Percentiles rank a stretch among this genome's conserved stretches.
These are phyloP conservation scores for Craspedostauros australis DNA, from an alignment of 108 stramenopile genomes.

Conservation along the genomic window DNA sequence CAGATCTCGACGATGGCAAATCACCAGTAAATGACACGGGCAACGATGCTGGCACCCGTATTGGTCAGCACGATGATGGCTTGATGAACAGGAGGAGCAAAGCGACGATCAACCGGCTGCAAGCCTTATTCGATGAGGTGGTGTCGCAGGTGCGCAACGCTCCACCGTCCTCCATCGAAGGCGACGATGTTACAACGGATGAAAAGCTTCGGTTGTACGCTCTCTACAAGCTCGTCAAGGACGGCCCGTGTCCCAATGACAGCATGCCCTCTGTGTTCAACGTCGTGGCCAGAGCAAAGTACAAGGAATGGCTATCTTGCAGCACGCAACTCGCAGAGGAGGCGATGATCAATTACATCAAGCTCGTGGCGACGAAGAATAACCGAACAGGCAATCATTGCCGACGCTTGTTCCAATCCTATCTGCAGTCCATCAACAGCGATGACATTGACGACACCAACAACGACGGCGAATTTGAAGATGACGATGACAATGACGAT, in stretches of 20 bases:
- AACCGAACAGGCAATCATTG: constrained; percentile 24
- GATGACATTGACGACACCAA: no score
- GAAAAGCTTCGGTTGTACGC: constrained; percentile 51
- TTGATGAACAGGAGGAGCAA: no score
- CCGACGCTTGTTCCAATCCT: not conserved
- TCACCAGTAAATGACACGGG: no score
- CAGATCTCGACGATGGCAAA: no score
- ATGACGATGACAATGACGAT: no score
- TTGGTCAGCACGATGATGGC: no score
- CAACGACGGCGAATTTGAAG: no score
- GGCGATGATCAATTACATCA: constrained; percentile 40
- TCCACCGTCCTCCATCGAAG: not conserved
- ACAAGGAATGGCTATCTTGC: constrained; percentile 28
- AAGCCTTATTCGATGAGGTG: constrained; percentile 14
- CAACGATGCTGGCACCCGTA: no score
- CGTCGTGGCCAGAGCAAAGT: constrained; percentile 35
- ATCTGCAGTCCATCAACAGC: no score
- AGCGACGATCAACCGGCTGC: no score
- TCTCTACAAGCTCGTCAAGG: constrained; percentile 40
- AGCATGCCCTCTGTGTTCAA: constrained; percentile 28
- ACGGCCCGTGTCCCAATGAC: constrained; percentile 12
- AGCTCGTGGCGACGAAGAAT: constrained; percentile 11
- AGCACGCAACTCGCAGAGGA: constrained; percentile 3
- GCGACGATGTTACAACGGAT: constrained; percentile 1
- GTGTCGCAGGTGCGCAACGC: constrained; percentile 7